Conservation (phyloP, 2,329 filamentous ascomycete genomes). For the Huntiella abstrusa region DNA sequence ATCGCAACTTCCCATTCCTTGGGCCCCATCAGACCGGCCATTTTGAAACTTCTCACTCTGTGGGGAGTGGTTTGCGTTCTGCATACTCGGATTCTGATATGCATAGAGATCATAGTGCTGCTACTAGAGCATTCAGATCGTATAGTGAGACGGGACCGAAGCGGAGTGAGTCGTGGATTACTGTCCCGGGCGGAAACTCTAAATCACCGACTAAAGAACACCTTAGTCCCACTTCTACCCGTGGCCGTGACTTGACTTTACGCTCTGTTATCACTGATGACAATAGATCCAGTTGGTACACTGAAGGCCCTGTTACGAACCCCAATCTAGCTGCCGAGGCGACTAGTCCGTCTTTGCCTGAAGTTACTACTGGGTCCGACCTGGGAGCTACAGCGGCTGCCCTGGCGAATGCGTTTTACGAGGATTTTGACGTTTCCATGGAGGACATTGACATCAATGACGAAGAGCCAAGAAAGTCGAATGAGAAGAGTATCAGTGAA, state of each 20-base stretch:
- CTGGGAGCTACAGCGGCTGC: neutral
- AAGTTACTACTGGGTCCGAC: neutral
- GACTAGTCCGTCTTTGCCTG: conserved; percentile 3
- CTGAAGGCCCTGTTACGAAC: conserved; percentile 3
- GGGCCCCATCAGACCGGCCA: neutral
- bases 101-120: conserved; percentile 1
- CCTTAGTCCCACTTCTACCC: neutral
- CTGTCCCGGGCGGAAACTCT: conserved; percentile 2
- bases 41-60: neutral
- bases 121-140: neutral
- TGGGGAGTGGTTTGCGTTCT: neutral
- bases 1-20: conserved; percentile 7
- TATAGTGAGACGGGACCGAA: conserved; percentile 4
- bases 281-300: conserved; percentile 10
- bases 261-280: neutral
- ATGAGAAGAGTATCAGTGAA: neutral
- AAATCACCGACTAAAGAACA: conserved; percentile 6
- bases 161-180: conserved; percentile 10
- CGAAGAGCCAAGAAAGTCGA: neutral
- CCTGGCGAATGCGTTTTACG: neutral
- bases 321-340: conserved; percentile 1
- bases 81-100: conserved; percentile 8
- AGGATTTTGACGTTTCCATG: conserved; percentile 1
- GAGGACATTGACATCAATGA: conserved; percentile 7
- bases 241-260: conserved; percentile 5